These are phyloP conservation scores for Kregervanrija delftensis DNA, from an alignment of 805 yeast species.

Conservation along the genomic window DNA sequence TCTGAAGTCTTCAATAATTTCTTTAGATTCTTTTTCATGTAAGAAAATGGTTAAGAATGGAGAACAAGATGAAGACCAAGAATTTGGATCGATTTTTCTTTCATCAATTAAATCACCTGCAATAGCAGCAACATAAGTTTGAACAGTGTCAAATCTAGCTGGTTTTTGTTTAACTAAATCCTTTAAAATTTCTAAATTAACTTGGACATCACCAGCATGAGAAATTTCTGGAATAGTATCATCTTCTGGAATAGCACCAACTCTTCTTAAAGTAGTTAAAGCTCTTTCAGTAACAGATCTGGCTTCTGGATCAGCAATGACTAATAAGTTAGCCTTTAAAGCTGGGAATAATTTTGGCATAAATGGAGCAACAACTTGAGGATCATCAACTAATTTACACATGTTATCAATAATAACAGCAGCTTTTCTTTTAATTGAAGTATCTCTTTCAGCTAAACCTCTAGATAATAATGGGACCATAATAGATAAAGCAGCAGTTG, in stretches of 20 bases:
- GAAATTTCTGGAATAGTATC: slow-evolving; percentile 95
- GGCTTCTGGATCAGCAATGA: slow-evolving; percentile 99
- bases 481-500: slow-evolving; percentile 98
- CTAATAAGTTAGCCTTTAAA: slow-evolving; percentile 85
- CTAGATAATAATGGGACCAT: slow-evolving; percentile 98
- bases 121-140: slow-evolving; percentile 84
- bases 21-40: slow-evolving; percentile 89
- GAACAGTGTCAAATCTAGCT: slow-evolving; percentile 71
- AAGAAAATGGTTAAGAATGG: slow-evolving; percentile 95
- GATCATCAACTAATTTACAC: slow-evolving; percentile 99
- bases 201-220: slow-evolving; percentile 93
- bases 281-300: slow-evolving; percentile 98
- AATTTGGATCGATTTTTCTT: slow-evolving; percentile 85
- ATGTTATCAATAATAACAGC: slow-evolving; percentile 99
- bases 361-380: slow-evolving; percentile 99
- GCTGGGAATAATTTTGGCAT: slow-evolving; percentile 93
- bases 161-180: slow-evolving; percentile 64
- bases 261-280: slow-evolving; percentile 95
- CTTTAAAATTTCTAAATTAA: slow-evolving; percentile 77
- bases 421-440: slow-evolving; percentile 98
- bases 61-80: slow-evolving; percentile 84
- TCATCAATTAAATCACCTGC: slow-evolving; percentile 99
- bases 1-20: slow-evolving; percentile 88
- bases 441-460: slow-evolving; percentile 99
- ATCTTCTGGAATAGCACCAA: slow-evolving; percentile 89